phyloP scores from a whole-genome alignment of 495 filamentous ascomycete genomes.

The Pyrenula massariospora region DNA sequence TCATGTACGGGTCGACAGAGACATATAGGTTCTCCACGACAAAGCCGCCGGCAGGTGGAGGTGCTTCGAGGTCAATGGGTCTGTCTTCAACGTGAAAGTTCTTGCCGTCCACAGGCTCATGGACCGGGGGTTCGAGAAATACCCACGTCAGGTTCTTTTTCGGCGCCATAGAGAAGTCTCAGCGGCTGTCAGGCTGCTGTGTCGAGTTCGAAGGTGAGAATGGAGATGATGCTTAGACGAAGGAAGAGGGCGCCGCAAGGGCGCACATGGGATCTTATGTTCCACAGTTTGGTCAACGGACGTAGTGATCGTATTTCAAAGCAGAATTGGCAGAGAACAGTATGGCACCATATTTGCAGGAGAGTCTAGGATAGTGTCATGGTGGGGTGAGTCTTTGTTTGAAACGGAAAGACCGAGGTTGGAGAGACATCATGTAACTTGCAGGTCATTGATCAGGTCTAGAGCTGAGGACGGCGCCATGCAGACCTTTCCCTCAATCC shows the following conservation, averaged over 20 bases:
- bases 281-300: background rate
- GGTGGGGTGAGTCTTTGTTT: background rate
- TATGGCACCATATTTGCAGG: background rate
- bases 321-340: background rate
- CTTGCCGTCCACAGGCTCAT: slow-evolving; percentile 47
- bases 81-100: slow-evolving; percentile 50
- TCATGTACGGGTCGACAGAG: slow-evolving; percentile 69
- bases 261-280: background rate
- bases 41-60: slow-evolving; percentile 48
- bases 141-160: slow-evolving; percentile 18
- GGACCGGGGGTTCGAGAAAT: slow-evolving; percentile 49
- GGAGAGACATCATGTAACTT: no score
- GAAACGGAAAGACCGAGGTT: no score
- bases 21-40: slow-evolving; percentile 49
- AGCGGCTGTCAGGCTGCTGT: no score
- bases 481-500: no score
- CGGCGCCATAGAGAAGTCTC: background rate
- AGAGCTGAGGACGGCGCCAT: no score
- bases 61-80: slow-evolving; percentile 41
- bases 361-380: background rate
- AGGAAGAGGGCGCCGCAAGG: background rate
- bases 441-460: no score
- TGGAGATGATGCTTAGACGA: no score
- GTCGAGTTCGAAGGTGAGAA: no score
- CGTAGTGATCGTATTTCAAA: background rate